A percentile compares a stretch with the other conserved stretches of the same genome.
Conservation (phyloP, 1,284 basidiomycete species). For the Ceratobasidium sp. region DNA sequence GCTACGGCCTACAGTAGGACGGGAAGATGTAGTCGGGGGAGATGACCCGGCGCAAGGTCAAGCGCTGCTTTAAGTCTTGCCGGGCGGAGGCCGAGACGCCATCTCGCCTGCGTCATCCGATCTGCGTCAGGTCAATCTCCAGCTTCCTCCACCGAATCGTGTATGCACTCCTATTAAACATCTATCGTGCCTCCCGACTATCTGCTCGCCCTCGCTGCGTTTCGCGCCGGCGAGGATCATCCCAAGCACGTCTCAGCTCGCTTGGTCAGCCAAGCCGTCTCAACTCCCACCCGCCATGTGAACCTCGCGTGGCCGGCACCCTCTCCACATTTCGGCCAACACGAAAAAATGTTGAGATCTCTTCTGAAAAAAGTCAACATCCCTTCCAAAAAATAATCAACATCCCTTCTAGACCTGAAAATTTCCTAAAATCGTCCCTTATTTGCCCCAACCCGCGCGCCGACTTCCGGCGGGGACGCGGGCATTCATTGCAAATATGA, state of each 20-base stretch:
- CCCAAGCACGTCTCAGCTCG: neutral
- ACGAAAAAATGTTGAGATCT: too few relatives aligned
- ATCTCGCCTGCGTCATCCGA: constrained; percentile 24
- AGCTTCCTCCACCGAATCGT: neutral
- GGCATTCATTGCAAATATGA: too few relatives aligned
- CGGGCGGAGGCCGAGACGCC: constrained; percentile 27
- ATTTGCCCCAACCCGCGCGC: too few relatives aligned
- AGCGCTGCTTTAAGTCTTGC: neutral
- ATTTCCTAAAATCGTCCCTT: too few relatives aligned
- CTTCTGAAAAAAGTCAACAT: too few relatives aligned
- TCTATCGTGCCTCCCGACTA: neutral
- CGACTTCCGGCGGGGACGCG: too few relatives aligned
- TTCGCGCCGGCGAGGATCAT: neutral
- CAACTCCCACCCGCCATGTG: neutral
- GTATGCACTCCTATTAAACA: neutral
- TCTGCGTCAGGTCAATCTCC: constrained; percentile 1
- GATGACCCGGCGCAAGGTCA: constrained; percentile 1
- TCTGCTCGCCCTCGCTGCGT: neutral
- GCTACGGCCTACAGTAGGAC: neutral
- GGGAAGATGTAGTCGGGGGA: neutral
- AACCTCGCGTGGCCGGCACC: too few relatives aligned
- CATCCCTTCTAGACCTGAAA: too few relatives aligned
- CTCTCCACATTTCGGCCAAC: neutral
- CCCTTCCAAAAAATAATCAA: too few relatives aligned
- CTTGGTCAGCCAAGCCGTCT: neutral